These are phyloP conservation scores for Cercospora citrullina DNA, from an alignment of 2,329 filamentous ascomycete species.

Conservation along the genomic window DNA sequence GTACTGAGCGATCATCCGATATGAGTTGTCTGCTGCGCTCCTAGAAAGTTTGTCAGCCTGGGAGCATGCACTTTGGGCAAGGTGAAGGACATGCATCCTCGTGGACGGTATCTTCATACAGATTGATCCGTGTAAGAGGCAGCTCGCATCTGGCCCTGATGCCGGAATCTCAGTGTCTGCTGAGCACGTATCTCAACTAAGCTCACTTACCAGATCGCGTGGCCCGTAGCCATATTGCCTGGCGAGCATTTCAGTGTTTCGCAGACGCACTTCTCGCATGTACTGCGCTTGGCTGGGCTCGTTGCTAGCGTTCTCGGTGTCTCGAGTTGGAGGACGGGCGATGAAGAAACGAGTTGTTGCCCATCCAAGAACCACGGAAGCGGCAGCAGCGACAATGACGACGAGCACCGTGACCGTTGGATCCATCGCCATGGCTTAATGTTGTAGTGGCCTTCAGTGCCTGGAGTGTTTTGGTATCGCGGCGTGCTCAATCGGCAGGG, in stretches of 20 bases:
- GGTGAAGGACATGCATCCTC: neutral
- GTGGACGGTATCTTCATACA: neutral
- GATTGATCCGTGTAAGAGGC: neutral
- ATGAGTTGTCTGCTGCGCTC: conserved; percentile 10
- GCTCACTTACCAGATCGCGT: conserved; percentile 18
- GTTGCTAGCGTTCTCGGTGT: neutral
- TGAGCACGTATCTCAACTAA: neutral
- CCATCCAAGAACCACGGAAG: conserved; percentile 28
- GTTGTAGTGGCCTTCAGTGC: neutral
- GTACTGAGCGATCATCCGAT: conserved; percentile 22
- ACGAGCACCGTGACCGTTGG: conserved; percentile 23
- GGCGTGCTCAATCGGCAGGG: neutral
- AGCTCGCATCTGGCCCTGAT: neutral
- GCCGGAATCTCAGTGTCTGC: neutral
- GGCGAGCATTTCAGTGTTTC: conserved; percentile 26
- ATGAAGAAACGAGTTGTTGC: conserved; percentile 29
- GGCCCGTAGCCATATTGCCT: conserved; percentile 17
- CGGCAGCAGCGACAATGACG: conserved; percentile 28
- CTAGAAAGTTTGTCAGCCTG: neutral
- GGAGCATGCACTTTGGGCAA: neutral
- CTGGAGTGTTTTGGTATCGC: neutral
- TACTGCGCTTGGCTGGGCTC: conserved; percentile 29
- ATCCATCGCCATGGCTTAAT: neutral
- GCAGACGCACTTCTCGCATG: conserved; percentile 34
- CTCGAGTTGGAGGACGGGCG: neutral